Conservation (phyloP, 345 rosid genomes). For the Moricandia arvensis region DNA sequence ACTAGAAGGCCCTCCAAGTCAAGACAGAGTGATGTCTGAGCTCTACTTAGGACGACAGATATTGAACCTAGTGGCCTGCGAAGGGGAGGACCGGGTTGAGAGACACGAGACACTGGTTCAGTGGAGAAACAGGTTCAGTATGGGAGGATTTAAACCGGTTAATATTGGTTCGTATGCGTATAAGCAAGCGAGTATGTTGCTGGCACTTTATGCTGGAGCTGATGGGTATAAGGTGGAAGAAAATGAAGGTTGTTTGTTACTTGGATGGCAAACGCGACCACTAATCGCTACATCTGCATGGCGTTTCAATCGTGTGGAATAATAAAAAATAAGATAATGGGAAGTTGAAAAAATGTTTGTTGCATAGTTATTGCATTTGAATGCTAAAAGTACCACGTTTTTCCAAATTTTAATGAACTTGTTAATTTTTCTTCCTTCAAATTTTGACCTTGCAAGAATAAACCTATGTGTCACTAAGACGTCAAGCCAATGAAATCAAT, state of each 20-base stretch:
- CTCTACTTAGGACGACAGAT: conserved; percentile 74
- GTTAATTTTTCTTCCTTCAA: neutral
- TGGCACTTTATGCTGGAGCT: conserved; percentile 75
- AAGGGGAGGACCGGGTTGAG: conserved; percentile 75
- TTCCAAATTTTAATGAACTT: conserved; percentile 7
- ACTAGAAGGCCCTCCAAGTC: conserved; percentile 55
- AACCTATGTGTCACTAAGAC: neutral
- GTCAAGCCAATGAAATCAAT: conserved; percentile 1
- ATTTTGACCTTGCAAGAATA: conserved; percentile 5
- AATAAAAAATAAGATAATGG: neutral
- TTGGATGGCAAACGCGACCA: conserved; percentile 93
- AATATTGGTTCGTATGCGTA: conserved; percentile 86
- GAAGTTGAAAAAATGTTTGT: neutral
- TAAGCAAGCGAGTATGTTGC: conserved; percentile 81
- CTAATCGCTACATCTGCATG: conserved; percentile 91
- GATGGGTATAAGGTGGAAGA: conserved; percentile 93
- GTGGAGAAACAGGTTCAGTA: conserved; percentile 65
- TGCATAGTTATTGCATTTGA: conserved; percentile 16
- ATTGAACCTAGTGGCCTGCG: conserved; percentile 82
- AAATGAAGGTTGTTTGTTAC: conserved; percentile 72
- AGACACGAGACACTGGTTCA: conserved; percentile 68
- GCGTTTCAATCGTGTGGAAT: conserved; percentile 42
- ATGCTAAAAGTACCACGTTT: conserved; percentile 21
- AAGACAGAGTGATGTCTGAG: conserved; percentile 82
- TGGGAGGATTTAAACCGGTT: conserved; percentile 63